Percentiles rank a stretch among this genome's conserved stretches.
These are phyloP conservation scores for Papilionanthe hybrid DNA, from an alignment of 116 monocot genomes.

Conservation along the genomic window DNA sequence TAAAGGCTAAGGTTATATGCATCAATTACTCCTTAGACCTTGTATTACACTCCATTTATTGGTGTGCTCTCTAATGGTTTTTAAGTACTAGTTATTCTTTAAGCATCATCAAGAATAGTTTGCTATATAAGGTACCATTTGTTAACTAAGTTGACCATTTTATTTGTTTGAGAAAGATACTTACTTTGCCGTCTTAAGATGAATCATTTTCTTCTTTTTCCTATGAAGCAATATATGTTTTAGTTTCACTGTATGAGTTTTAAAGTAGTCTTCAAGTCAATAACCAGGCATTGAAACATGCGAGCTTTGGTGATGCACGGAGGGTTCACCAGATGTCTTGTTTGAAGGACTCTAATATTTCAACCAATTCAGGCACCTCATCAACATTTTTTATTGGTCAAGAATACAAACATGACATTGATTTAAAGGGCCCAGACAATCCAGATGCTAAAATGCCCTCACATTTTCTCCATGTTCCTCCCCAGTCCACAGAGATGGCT, in stretches of 20 bases:
- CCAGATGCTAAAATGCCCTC: background rate
- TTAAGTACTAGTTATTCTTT: background rate
- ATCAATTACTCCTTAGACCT: background rate
- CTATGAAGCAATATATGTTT: background rate
- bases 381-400: background rate
- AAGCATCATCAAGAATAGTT: background rate
- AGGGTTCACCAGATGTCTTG: slow-evolving; percentile 5
- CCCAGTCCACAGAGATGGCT: slow-evolving; percentile 31
- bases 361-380: background rate
- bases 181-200: background rate
- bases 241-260: background rate
- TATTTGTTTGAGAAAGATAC: background rate
- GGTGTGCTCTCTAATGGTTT: background rate
- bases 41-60: background rate
- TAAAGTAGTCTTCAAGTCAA: background rate
- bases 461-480: slow-evolving; percentile 17
- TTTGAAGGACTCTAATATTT: background rate
- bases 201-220: background rate
- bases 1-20: background rate
- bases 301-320: background rate
- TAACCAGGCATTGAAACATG: slow-evolving; percentile 6
- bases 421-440: background rate
- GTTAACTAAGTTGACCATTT: background rate
- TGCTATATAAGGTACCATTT: too few species aligned
- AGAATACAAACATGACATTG: background rate